phyloP scores from a whole-genome alignment of 2,329 filamentous ascomycete genomes.

The Botryosphaeria dothidea region DNA sequence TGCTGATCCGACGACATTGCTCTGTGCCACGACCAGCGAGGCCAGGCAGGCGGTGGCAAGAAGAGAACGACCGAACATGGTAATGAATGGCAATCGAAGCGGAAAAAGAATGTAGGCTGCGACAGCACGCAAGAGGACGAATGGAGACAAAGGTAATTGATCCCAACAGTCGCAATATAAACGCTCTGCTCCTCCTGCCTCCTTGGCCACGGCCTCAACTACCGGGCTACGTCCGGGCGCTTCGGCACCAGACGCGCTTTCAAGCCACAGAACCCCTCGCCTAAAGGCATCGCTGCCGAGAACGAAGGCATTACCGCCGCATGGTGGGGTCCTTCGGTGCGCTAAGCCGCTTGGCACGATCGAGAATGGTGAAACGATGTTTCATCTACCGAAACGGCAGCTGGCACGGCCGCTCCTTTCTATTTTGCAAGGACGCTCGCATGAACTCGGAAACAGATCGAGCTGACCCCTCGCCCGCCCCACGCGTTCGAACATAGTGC shows the following conservation, averaged over 20 bases:
- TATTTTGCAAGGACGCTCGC: background rate
- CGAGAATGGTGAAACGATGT: background rate
- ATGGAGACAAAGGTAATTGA: background rate
- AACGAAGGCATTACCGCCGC: background rate
- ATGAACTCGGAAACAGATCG: background rate
- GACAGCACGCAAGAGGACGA: background rate
- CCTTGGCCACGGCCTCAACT: background rate
- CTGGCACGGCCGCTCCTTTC: background rate
- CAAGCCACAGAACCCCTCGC: background rate
- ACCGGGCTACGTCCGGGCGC: background rate
- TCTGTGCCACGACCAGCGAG: background rate
- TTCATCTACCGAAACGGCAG: background rate
- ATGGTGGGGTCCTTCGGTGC: background rate
- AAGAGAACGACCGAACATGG: background rate
- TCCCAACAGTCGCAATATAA: background rate
- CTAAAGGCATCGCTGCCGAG: background rate
- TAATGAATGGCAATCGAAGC: background rate
- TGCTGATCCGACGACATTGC: conserved; percentile 27
- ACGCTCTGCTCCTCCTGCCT: background rate
- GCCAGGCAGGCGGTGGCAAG: background rate
- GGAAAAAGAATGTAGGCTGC: background rate
- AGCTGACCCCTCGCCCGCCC: no score
- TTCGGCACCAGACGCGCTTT: background rate
- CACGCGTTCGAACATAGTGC: no score
- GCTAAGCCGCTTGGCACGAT: background rate